A percentile compares a stretch with the other conserved stretches of the same genome.
Conservation (phyloP, 2,329 filamentous ascomycete genomes). For the Penicillium occitanis region DNA sequence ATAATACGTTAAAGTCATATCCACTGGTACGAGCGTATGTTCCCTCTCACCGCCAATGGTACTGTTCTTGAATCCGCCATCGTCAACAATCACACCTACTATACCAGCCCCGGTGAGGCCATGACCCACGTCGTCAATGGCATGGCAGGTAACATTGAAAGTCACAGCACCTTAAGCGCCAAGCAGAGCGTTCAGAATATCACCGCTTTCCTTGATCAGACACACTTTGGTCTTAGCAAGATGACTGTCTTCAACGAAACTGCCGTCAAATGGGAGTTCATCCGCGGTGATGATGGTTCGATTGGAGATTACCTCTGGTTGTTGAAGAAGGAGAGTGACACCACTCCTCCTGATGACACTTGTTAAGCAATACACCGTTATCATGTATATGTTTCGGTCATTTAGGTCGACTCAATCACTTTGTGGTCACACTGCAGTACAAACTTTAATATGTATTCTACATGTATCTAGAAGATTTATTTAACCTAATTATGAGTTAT, state of each 20-base stretch:
- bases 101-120: conserved; percentile 49
- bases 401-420: background rate
- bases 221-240: conserved; percentile 53
- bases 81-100: conserved; percentile 52
- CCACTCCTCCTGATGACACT: conserved; percentile 15
- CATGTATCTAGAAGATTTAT: background rate
- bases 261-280: conserved; percentile 48
- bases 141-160: conserved; percentile 56
- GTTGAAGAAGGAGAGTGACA: conserved; percentile 30
- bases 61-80: conserved; percentile 46
- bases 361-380: background rate
- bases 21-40: conserved; percentile 51
- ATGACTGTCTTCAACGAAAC: conserved; percentile 45
- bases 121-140: conserved; percentile 55
- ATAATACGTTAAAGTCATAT: conserved; percentile 38
- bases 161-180: conserved; percentile 44
- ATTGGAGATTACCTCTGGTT: conserved; percentile 42
- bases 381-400: background rate
- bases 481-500: background rate
- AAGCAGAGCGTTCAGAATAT: conserved; percentile 41
- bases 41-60: conserved; percentile 39
- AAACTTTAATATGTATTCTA: conserved; percentile 3
- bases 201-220: conserved; percentile 48
- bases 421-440: background rate
- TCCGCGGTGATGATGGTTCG: conserved; percentile 42